Evolutionary conservation across 768 basidiomycete genomes (phyloP).

Genomic region (Heimioporus sp.): DNA sequence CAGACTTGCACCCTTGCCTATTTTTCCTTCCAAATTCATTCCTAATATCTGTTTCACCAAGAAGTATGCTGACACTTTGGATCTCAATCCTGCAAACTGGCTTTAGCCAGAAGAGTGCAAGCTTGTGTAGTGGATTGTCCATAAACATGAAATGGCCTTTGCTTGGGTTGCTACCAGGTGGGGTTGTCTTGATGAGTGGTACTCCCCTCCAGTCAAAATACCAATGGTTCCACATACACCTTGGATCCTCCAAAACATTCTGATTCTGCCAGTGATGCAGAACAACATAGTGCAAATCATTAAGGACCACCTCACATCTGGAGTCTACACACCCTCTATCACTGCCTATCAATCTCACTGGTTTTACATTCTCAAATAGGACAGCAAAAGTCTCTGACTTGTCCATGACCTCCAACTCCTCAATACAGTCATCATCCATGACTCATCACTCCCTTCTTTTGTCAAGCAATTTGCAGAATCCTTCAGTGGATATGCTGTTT

Average conservation of each 20-base stretch:
- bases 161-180: constrained; percentile 20
- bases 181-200: constrained; percentile 32
- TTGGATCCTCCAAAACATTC: constrained; percentile 21
- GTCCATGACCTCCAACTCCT: constrained; percentile 1
- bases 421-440: background rate
- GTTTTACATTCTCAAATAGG: too few species aligned
- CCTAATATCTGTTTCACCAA: too few species aligned
- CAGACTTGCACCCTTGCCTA: too few species aligned
- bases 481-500: background rate
- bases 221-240: constrained; percentile 35
- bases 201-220: constrained; percentile 32
- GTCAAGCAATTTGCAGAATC: background rate
- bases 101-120: constrained; percentile 1
- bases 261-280: constrained; percentile 20
- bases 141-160: background rate
- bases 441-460: background rate
- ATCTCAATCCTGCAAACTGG: background rate
- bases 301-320: background rate
- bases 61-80: background rate
- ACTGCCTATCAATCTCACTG: too few species aligned
- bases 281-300: background rate
- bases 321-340: background rate
- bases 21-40: too few species aligned
- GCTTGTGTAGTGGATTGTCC: background rate
- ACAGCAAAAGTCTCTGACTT: background rate